Base-by-base conservation (phyloP, 192 early-diverging fungal species). In the Diversispora eburnea region DNA sequence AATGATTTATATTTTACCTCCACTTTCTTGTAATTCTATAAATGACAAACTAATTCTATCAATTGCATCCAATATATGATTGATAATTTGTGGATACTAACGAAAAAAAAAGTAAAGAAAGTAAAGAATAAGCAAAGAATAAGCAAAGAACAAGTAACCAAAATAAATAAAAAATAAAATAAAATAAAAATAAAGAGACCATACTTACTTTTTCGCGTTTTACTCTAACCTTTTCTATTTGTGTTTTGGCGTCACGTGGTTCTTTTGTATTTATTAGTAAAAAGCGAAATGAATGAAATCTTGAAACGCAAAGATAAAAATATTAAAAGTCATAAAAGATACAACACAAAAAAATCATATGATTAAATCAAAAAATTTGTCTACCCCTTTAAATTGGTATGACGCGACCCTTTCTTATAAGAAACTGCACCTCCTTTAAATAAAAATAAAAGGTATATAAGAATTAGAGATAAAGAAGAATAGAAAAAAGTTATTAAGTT, bases 231-330 rank as follows among this genome's bases (percentile, higher is more conserved):
- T 88, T 88, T 17, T 87, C 94, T 4, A 99, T 95, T 67, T 92
- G 90, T 22, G 81, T 84, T 78, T 88, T 92, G 3, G 98, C 98
- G 76, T 93, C 90, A 77, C 95, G 92, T 45, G 94, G 91, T 6
- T 96, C 93, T 19, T 82, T 84, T 0, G 98, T 96, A 76, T 97
- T 93, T 8, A 90, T 93, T n/a, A 99, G 77, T 0, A 99, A 72
- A 65, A 98, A 91, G 2, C 88, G 84, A 33, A 95, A 68, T 0
- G 90, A 82, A 45, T 77, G 80, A 71, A 89, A 90, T 17, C 88
- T 90, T 67, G 19, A 42, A 19, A 22, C 1, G 58, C 10, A 67
- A 43, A 13, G 19, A 5, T 15, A 42, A 19, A 42, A 43, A 22
- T 51, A 46, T 46, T 13, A 13, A 10, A 12, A 0, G n/a, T n/a